These are phyloP conservation scores for Spiraea crenata DNA, from an alignment of 331 rosid species.

Conservation along the genomic window DNA sequence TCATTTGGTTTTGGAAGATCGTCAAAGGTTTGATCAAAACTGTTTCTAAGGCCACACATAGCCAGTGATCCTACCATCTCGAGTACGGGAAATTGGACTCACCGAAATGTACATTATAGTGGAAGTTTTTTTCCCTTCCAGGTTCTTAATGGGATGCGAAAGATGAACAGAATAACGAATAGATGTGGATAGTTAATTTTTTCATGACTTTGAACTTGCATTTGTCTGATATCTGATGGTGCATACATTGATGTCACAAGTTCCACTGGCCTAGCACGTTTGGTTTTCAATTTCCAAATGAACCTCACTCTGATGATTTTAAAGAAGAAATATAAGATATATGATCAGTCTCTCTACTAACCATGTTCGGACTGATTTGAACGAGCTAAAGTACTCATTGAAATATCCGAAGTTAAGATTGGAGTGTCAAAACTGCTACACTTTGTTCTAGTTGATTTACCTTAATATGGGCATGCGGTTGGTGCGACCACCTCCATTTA, in stretches of 20 bases:
- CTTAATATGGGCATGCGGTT: too few relatives aligned
- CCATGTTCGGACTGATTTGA: too few relatives aligned
- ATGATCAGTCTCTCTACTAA: neutral
- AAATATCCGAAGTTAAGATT: neutral
- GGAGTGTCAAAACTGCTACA: neutral
- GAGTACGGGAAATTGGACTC: conserved; percentile 5
- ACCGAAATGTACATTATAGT: conserved; percentile 15
- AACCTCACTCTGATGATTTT: neutral
- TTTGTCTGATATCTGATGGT: neutral
- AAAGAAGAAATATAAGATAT: neutral
- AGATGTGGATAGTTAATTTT: neutral
- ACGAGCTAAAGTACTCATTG: too few relatives aligned
- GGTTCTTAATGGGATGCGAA: conserved; percentile 2
- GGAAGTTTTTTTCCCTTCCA: neutral
- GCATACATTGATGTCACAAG: neutral
- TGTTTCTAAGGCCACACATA: conserved; percentile 59
- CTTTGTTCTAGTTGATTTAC: too few relatives aligned
- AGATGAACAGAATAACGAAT: conserved; percentile 3
- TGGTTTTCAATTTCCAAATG: neutral
- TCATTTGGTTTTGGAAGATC: conserved; percentile 94
- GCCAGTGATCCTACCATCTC: conserved; percentile 39
- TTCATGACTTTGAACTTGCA: neutral
- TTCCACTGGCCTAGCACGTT: neutral
- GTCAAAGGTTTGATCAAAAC: conserved; percentile 78
- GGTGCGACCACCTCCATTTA: neutral